A percentile compares a stretch with the other conserved stretches of the same genome.
Evolutionary conservation across 495 filamentous ascomycete genomes (phyloP).

Genomic region (Thozetella sp.): DNA sequence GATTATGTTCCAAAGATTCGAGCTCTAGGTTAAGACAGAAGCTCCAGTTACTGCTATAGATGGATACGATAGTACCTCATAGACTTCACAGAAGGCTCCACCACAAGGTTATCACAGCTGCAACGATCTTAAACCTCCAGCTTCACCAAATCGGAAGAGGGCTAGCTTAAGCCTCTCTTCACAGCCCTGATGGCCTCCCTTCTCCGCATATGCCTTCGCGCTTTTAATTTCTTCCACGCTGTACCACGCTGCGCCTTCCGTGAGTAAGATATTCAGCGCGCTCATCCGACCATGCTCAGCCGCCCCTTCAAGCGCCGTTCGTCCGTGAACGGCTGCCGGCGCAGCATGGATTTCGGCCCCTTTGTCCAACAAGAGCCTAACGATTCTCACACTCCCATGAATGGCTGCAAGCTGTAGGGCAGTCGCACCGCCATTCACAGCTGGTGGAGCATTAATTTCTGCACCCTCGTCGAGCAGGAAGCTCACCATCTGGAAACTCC

Average conservation of each 20-base stretch:
- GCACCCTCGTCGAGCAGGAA: slow-evolving; percentile 6
- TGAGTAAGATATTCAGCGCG: neutral
- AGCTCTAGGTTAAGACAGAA: no score
- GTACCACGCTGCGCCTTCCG: slow-evolving; percentile 3
- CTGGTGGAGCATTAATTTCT: slow-evolving; percentile 1
- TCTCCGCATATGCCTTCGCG: slow-evolving; percentile 7
- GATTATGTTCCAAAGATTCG: no score
- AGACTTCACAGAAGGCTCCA: no score
- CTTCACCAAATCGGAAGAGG: slow-evolving; percentile 1
- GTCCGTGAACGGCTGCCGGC: neutral
- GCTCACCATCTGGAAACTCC: slow-evolving; percentile 9
- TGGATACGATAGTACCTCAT: no score
- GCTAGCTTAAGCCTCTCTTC: slow-evolving; percentile 3
- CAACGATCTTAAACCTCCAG: no score
- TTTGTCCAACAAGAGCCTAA: neutral
- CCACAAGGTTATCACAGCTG: no score
- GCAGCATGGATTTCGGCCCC: slow-evolving; percentile 1
- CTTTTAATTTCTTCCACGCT: slow-evolving; percentile 8
- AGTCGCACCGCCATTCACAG: slow-evolving; percentile 1
- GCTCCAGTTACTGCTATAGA: no score
- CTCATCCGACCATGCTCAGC: slow-evolving; percentile 3
- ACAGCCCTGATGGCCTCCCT: slow-evolving; percentile 9
- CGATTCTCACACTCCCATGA: slow-evolving; percentile 3
- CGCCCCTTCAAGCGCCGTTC: slow-evolving; percentile 2
- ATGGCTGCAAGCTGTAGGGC: slow-evolving; percentile 4